Percentiles rank a stretch among this genome's conserved stretches.
Evolutionary conservation across 352 stramenopile genomes (phyloP).

Genomic region (Phytophthora sp.): DNA sequence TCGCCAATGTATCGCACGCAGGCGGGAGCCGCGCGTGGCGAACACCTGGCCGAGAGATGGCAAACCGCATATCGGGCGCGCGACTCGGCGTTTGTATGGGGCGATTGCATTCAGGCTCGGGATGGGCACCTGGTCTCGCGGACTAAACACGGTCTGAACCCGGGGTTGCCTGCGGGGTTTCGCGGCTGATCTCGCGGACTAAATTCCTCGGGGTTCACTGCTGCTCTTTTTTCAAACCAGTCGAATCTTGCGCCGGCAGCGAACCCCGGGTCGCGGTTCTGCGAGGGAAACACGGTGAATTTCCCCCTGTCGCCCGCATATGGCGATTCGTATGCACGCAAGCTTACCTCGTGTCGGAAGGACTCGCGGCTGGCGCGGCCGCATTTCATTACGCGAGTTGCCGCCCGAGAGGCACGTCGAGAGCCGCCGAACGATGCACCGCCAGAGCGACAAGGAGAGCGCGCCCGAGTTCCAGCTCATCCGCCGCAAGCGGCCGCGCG

Average conservation of each 20-base stretch:
- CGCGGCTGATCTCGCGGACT: conserved; percentile 33
- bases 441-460: conserved; percentile 14
- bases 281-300: conserved; percentile 48
- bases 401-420: conserved; percentile 11
- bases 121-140: conserved; percentile 25
- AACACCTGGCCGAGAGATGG: conserved; percentile 3
- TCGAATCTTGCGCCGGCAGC: background rate
- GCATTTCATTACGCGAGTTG: conserved; percentile 41
- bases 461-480: conserved; percentile 40
- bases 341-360: conserved; percentile 26
- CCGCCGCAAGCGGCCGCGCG: conserved; percentile 53
- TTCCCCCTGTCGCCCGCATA: conserved; percentile 27
- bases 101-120: background rate
- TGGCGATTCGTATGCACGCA: conserved; percentile 31
- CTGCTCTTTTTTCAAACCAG: no score
- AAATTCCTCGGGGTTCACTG: conserved; percentile 18
- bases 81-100: conserved; percentile 14
- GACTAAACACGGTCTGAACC: conserved; percentile 27
- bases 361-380: background rate
- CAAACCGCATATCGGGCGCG: conserved; percentile 11
- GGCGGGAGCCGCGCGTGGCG: conserved; percentile 17
- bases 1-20: conserved; percentile 24
- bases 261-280: conserved; percentile 25
- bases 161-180: conserved; percentile 26
- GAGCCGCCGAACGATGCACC: background rate